A percentile compares a stretch with the other conserved stretches of the same genome.
Conservation (phyloP, 2,329 filamentous ascomycete species). For the Penicillium occitanis region DNA sequence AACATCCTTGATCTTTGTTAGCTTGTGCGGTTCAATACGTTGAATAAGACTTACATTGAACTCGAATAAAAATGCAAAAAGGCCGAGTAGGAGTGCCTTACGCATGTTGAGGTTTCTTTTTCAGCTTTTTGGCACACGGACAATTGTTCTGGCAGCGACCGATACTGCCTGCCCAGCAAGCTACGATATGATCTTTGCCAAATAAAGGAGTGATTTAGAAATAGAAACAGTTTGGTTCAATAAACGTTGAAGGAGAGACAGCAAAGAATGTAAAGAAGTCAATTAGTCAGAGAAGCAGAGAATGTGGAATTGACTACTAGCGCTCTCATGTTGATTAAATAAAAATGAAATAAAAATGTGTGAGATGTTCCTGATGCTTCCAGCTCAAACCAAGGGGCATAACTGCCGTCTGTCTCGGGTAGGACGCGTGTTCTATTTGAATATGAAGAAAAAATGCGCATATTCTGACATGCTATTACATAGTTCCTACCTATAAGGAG, state of each 20-base stretch:
- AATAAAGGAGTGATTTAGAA: not conserved
- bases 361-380: not conserved
- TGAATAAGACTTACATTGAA: not conserved
- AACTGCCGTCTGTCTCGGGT: not conserved
- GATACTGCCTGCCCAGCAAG: constrained; percentile 3
- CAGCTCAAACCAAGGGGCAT: not conserved
- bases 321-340: constrained; percentile 11
- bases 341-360: too few relatives aligned
- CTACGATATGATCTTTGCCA: not conserved
- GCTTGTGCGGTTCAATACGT: not conserved
- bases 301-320: not conserved
- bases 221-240: not conserved
- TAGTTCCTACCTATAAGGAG: not conserved
- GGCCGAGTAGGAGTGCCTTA: too few relatives aligned
- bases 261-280: not conserved
- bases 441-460: not conserved
- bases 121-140: not conserved
- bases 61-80: not conserved
- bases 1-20: not conserved
- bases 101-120: not conserved
- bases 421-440: not conserved
- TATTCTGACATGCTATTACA: not conserved
- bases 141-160: not conserved
- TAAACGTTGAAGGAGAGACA: not conserved
- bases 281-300: not conserved